Conservation (phyloP, 2,329 filamentous ascomycete genomes). For the Clonostachys sp. region DNA sequence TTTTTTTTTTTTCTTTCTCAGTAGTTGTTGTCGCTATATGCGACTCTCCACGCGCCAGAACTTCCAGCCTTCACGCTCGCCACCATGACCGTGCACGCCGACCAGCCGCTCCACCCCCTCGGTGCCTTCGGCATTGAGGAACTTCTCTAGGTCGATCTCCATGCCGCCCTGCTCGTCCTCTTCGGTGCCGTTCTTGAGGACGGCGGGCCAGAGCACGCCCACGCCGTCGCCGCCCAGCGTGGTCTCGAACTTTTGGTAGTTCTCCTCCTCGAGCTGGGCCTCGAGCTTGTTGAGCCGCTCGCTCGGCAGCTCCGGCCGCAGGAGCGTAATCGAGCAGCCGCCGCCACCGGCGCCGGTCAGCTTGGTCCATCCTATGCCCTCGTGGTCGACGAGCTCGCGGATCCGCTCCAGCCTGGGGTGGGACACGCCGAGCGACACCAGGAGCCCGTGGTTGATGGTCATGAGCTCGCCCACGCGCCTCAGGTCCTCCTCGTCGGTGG, state of each 20-base stretch:
- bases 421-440: constrained; percentile 89
- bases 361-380: constrained; percentile 94
- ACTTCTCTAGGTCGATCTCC: constrained; percentile 83
- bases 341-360: constrained; percentile 93
- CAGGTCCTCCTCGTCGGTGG: constrained; percentile 57
- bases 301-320: constrained; percentile 60
- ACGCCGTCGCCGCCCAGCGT: constrained; percentile 91
- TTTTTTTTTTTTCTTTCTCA: too few species aligned
- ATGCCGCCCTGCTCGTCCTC: constrained; percentile 77
- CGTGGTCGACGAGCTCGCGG: constrained; percentile 83
- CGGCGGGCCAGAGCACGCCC: constrained; percentile 88
- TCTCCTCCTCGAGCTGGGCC: constrained; percentile 59
- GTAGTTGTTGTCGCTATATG: too few species aligned
- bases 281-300: constrained; percentile 61
- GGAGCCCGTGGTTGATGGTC: constrained; percentile 86
- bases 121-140: constrained; percentile 77
- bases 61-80: constrained; percentile 77
- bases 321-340: constrained; percentile 88
- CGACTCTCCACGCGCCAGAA: constrained; percentile 67
- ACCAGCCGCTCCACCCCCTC: constrained; percentile 85
- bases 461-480: constrained; percentile 80
- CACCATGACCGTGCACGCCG: constrained; percentile 65
- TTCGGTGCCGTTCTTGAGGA: constrained; percentile 78
- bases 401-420: constrained; percentile 91
- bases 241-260: constrained; percentile 81